Evolutionary conservation across 768 basidiomycete genomes (phyloP).

Genomic region (Psilocybe subaeruginosa): DNA sequence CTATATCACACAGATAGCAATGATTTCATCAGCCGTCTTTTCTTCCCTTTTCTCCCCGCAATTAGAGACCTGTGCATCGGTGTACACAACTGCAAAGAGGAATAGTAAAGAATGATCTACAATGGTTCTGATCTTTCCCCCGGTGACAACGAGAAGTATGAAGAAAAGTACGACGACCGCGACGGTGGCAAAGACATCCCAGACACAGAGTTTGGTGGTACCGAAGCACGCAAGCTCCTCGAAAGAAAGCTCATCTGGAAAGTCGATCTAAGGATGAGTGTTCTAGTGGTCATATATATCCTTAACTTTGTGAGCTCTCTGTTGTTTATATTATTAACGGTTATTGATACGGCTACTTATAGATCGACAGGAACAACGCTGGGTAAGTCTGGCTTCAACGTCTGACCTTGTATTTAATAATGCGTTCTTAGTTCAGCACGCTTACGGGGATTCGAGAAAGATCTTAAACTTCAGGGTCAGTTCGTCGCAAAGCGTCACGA

Average conservation of each 20-base stretch:
- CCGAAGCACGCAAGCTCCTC: slow-evolving; percentile 44
- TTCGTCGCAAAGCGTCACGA: not conserved
- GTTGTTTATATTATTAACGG: not conserved
- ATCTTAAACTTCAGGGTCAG: slow-evolving; percentile 56
- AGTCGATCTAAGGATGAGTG: slow-evolving; percentile 58
- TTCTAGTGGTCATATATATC: slow-evolving; percentile 55
- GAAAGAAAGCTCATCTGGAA: slow-evolving; percentile 59
- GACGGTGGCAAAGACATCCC: slow-evolving; percentile 11
- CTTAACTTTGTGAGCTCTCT: slow-evolving; percentile 43
- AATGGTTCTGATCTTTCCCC: too few species aligned
- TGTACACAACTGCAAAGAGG: too few species aligned
- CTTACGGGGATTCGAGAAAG: slow-evolving; percentile 67
- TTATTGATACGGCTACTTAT: not conserved
- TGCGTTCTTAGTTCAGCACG: slow-evolving; percentile 59
- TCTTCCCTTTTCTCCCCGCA: too few species aligned
- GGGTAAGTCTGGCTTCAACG: slow-evolving; percentile 36
- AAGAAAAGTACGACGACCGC: not conserved
- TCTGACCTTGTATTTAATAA: not conserved
- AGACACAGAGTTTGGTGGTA: slow-evolving; percentile 51
- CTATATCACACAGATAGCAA: too few species aligned
- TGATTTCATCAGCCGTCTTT: too few species aligned
- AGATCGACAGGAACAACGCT: slow-evolving; percentile 81
- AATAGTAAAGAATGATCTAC: too few species aligned
- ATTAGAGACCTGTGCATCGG: too few species aligned
- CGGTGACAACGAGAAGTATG: too few species aligned